Evolutionary conservation across 2,329 filamentous ascomycete genomes (phyloP), one percentile per base, ranked within the genome.

Genomic region (Emergomyces pasteurianus): DNA sequence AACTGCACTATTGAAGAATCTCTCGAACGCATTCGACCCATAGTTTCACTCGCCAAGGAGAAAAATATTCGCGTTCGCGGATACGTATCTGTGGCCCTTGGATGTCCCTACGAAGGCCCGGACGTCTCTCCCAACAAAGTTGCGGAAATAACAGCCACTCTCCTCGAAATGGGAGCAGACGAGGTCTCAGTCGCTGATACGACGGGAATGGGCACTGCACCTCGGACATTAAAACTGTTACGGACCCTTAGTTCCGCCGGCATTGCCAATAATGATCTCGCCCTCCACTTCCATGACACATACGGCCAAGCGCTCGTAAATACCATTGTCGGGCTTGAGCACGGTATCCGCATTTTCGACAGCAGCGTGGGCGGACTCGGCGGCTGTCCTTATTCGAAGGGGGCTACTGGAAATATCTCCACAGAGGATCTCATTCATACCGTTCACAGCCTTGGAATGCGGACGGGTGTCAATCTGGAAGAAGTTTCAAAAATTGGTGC

Each of bases 161-260:
- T 87, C 46, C 75, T 87, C 18, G 83, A 86, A 63, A 84, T 86
- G 81, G 84, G 84, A 21, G 84, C 83, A 6, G 81, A 85, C 64
- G 83, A 86, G 68, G 84, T 87, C 43, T 83, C 81, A 1, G 82
- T 87, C 1, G 84, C 83, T 1, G 84, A 87, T 65, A 87, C 84
- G 0, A 87, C 84, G 0, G 84, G 84, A 52, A 86, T 86, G 84
- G 84, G 84, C 18, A 87, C 84, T 0, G 83, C 82, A 10, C 83
- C 83, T 0, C 79, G 81, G 58, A 86, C 84, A 0, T 71, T 78
- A 61, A 79, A 82, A 64, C 75, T 87, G 2, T 73, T 87, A 54
- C 78, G 81, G 63, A 81, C 83, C 2, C 71, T 87, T 58, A 78
- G 78, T 36, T 80, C 83, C 21, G 83, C 84, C 1, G 84, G 84